Evolutionary conservation across 2,329 filamentous ascomycete genomes (phyloP).

Genomic region (Aspergillus terreus): DNA sequence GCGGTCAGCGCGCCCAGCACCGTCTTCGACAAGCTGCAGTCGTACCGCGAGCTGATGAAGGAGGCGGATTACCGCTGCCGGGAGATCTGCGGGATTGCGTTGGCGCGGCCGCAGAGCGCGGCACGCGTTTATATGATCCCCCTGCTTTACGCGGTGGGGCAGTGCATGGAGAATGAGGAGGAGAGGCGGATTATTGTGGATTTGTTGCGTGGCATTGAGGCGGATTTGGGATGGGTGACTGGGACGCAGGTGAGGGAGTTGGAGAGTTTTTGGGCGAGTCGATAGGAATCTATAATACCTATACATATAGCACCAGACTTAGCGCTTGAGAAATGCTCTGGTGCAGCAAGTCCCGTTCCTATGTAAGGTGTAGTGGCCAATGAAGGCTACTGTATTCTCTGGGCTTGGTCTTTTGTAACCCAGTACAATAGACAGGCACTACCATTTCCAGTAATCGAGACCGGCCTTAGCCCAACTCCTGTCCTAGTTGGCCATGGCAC

Average conservation of each 20-base stretch:
- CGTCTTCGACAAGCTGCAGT: slow-evolving; percentile 52
- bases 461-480: no score
- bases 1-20: slow-evolving; percentile 51
- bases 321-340: no score
- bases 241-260: slow-evolving; percentile 53
- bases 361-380: no score
- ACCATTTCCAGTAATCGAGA: no score
- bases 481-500: not conserved
- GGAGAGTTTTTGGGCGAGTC: slow-evolving; percentile 27
- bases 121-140: slow-evolving; percentile 58
- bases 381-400: no score
- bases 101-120: slow-evolving; percentile 53
- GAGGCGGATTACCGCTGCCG: slow-evolving; percentile 54
- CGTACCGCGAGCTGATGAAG: slow-evolving; percentile 55
- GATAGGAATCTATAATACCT: not conserved
- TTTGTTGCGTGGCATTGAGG: slow-evolving; percentile 56
- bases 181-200: slow-evolving; percentile 54
- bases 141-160: slow-evolving; percentile 57
- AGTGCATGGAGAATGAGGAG: slow-evolving; percentile 50
- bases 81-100: slow-evolving; percentile 57
- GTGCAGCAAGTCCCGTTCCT: no score
- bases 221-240: slow-evolving; percentile 59
- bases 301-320: no score
- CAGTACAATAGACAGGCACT: no score
- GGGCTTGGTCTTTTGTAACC: no score